phyloP scores from a whole-genome alignment of 768 basidiomycete species.

The Suillus plorans region DNA sequence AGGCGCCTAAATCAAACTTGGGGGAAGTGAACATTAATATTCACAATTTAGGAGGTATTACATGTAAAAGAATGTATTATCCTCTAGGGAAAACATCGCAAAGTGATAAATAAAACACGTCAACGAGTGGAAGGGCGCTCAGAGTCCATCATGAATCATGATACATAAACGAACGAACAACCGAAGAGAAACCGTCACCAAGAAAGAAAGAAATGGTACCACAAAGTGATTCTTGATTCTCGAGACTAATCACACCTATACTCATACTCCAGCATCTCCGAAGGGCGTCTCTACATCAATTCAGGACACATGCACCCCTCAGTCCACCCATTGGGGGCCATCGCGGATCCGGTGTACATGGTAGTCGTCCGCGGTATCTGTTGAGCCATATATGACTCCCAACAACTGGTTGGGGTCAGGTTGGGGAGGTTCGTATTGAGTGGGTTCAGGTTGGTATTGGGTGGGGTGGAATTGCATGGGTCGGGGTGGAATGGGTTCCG shows the following conservation, averaged over 20 bases:
- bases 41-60: no score
- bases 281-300: neutral
- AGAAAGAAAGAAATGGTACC: neutral
- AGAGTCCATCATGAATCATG: neutral
- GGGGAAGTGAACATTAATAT: no score
- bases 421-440: neutral
- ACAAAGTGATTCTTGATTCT: neutral
- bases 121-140: neutral
- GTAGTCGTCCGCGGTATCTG: neutral
- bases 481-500: no score
- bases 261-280: neutral
- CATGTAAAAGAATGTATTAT: neutral
- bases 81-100: neutral
- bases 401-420: neutral
- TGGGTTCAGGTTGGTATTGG: no score
- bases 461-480: no score
- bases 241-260: neutral
- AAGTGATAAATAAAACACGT: neutral
- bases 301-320: neutral
- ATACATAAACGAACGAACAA: neutral
- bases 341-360: neutral
- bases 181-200: neutral
- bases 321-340: neutral
- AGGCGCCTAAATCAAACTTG: no score
- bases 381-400: neutral